Evolutionary conservation across 768 basidiomycete genomes (phyloP), one percentile per base, ranked within the genome.

Genomic region (Rhizopogon salebrosus): DNA sequence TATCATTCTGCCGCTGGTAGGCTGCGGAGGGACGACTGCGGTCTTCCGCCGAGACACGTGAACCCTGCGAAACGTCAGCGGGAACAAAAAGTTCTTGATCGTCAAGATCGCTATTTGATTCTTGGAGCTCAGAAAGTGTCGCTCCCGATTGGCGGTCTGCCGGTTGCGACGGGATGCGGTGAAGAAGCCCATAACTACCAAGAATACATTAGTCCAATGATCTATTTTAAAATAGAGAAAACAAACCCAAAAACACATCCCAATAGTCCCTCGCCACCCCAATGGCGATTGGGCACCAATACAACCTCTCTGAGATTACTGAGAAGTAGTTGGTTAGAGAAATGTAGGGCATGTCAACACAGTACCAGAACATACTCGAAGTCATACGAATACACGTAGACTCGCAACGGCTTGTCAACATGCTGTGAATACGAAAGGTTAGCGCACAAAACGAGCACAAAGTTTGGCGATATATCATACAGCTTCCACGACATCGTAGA

Each of bases 331-430:
- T 27, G 60, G 62, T 36, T 23, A 46, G 27, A 34, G 41, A 31
- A 48, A 38, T 26, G n/a, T 23, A 50, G 49, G 29, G 36, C 10
- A 6, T 1, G 38, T 5, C 29, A 29, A 27, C 26, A 14, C 16
- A 41, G 43, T 31, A 34, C 7, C 9, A 42, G 52, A 27, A 75
- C 92, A 49, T 70, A 95, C 93, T 97, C 92, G 66, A 97, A 94
- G 69, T 98, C 95, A 57, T 92, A 85, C 13, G 94, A 97, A 70
- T 98, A 99, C 6, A 99, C 95, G 63, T 95, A 98, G 24, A 98
- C 87, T 23, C 93, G 79, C 24, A 98, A 69, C 8, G 95, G 92
- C 69, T 93, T 94, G 61, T 98, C 95, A 45, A 93, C 79, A 68
- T 98, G 93, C 91, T 97, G 54, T 11, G 61, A 58, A 57, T 29